Base-by-base conservation (phyloP, 164 flowering plant genomes). In the Tetrastigma voinierianum region DNA sequence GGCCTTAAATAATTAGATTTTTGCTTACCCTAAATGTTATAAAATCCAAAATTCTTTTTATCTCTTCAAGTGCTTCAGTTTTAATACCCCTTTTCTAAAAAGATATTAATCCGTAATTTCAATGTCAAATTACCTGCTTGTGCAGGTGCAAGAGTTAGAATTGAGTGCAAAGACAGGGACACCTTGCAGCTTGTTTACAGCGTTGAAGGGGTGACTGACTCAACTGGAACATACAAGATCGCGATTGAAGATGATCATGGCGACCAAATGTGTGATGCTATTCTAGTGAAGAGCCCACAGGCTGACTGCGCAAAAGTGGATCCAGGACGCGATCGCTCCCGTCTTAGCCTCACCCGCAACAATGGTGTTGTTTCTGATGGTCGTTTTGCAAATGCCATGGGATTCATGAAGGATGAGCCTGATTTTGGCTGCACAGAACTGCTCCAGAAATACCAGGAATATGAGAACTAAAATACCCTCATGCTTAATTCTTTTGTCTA, bases 381-480 rank as follows among this genome's bases (percentile, higher is more conserved):
- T 0, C 76, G 80, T 2, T 60, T 19, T 32, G 83, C 72, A 23
- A 80, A 80, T 19, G 17, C 63, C 60, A 54, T 80, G 74, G 83
- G 81, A 19, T 77, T 74, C 75, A 20, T 46, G 64, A 57, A 9
- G 47, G 67, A 57, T 12, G 40, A 47, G 9, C 59, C 70, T 12
- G 18, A 66, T 63, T 44, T 70, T 40, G 70, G 13, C 51, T 80
- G 83, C 72, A n/a, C 46, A 1, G 48, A 76, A 51, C 52, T 80
- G 40, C 70, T 65, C 70, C 43, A 65, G 46, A 61, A 62, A 12
- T 80, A 74, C 67, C 55, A 67, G 19, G 40, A 32, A 32, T 32
- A 4, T 32, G 40, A 32, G 3, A 7, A 32, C 40, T 32, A 32
- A 32, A 32, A 32, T 32, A 32, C 40, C 40, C 6, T 32, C 3